Evolutionary conservation across 2,329 filamentous ascomycete species (phyloP).

Genomic region (Escovopsis sp.): DNA sequence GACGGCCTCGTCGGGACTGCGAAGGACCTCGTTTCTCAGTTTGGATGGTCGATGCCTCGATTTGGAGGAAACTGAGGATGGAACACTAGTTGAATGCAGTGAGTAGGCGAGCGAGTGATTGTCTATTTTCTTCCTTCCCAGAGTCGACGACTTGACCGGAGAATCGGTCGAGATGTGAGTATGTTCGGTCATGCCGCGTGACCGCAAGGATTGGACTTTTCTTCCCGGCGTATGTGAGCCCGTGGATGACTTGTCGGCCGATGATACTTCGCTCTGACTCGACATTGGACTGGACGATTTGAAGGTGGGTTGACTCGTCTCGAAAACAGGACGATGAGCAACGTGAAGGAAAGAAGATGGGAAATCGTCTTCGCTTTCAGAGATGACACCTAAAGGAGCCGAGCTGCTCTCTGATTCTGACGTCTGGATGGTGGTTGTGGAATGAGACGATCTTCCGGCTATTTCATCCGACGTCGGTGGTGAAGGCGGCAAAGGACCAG

Average conservation of each 20-base stretch:
- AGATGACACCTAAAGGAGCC: slow-evolving; percentile 43
- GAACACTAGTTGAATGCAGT: slow-evolving; percentile 19
- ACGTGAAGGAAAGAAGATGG: slow-evolving; percentile 64
- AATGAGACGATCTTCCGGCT: slow-evolving; percentile 34
- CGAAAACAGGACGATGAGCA: slow-evolving; percentile 50
- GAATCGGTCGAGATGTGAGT: slow-evolving; percentile 54
- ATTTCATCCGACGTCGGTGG: slow-evolving; percentile 70
- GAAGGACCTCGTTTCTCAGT: slow-evolving; percentile 64
- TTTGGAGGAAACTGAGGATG: slow-evolving; percentile 34
- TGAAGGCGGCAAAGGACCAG: slow-evolving; percentile 62
- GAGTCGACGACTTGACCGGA: slow-evolving; percentile 27
- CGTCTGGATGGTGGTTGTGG: slow-evolving; percentile 30
- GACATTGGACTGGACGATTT: slow-evolving; percentile 54
- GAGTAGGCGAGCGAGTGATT: slow-evolving; percentile 37
- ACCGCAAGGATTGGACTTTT: slow-evolving; percentile 36
- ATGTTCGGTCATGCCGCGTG: slow-evolving; percentile 42
- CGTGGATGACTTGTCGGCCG: slow-evolving; percentile 37
- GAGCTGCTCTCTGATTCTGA: slow-evolving; percentile 41
- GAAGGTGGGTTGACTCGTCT: slow-evolving; percentile 45
- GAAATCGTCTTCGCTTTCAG: slow-evolving; percentile 63
- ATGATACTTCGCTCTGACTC: slow-evolving; percentile 47
- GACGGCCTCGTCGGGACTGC: slow-evolving; percentile 57
- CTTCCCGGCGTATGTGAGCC: slow-evolving; percentile 37
- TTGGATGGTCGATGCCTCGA: slow-evolving; percentile 45
- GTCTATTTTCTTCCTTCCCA: slow-evolving; percentile 27